Evolutionary conservation across 129 eudicot species (phyloP), one percentile per base, ranked within the genome.

Genomic region (Flaveria robusta): DNA sequence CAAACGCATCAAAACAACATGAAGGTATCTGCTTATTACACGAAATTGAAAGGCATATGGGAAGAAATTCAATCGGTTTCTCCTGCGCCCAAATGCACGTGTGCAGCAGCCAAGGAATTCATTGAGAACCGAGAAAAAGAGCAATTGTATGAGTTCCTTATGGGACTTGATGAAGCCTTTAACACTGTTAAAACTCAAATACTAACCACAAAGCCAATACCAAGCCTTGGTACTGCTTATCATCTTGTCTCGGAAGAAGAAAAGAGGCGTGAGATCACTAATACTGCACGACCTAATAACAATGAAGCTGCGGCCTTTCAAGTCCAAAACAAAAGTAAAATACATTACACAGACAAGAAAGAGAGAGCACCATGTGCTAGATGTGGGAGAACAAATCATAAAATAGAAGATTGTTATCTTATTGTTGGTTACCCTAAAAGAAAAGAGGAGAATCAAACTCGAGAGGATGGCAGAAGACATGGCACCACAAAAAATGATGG

Each of bases 121-220:
- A 8, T 16, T 0, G 5, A 66, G 39, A 31, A 37, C 23, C 12
- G 14, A 1, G 70, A 37, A 37, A 66, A 37, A 15, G 70, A 66
- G 1, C 70, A 16, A 8, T 1, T 34, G 0, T 66, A 65, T n/a
- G 70, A 65, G 11, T 65, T 65, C 1, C 47, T 65, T 12, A 65
- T 65, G 70, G 49, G 70, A 18, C 70, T 65, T 1, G 46, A 65
- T 2, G 49, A 65, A 16, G 45, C 14, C 23, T 64, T 64, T 10
- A 64, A 63, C 42, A 63, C 68, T 4, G 2, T 63, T 3, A 63
- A 29, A 16, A 65, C 24, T 7, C 70, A 65, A 65, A 65, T 65
- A 3, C 16, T 31, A 37, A 65, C 46, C 24, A 65, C 70, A 29
- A 65, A 65, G 3, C 49, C 49, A 6, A 3, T 13, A 5, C 49